phyloP scores from a whole-genome alignment of 345 rosid genomes.

The Eucalyptus globulus region DNA sequence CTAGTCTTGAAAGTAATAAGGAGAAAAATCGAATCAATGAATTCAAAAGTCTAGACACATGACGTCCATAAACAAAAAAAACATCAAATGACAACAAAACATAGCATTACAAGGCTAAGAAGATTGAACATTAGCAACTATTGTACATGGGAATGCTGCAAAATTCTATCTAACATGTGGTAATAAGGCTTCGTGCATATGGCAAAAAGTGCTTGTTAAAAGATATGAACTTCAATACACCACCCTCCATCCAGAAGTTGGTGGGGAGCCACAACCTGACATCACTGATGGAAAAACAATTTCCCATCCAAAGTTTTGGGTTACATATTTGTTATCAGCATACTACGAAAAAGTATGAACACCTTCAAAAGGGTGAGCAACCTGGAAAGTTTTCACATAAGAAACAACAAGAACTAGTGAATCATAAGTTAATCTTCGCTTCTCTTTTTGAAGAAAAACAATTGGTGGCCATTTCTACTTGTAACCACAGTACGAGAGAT shows the following conservation, averaged over 20 bases:
- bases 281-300: not conserved
- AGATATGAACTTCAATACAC: not conserved
- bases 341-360: not conserved
- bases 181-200: not conserved
- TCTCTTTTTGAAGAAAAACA: no score
- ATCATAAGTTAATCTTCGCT: not conserved
- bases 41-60: not conserved
- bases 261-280: not conserved
- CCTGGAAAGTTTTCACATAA: not conserved
- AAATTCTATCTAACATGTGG: not conserved
- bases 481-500: not conserved
- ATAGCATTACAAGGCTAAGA: not conserved
- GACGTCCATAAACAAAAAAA: not conserved
- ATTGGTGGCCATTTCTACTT: not conserved
- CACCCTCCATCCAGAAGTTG: not conserved
- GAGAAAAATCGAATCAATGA: not conserved
- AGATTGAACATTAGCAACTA: not conserved
- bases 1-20: not conserved
- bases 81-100: not conserved
- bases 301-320: not conserved
- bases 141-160: not conserved
- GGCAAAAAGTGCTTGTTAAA: not conserved
- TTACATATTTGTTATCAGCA: not conserved
- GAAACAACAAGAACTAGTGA: not conserved
- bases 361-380: not conserved